phyloP scores from a whole-genome alignment of 1,284 basidiomycete genomes.

The Puccinia horiana region DNA sequence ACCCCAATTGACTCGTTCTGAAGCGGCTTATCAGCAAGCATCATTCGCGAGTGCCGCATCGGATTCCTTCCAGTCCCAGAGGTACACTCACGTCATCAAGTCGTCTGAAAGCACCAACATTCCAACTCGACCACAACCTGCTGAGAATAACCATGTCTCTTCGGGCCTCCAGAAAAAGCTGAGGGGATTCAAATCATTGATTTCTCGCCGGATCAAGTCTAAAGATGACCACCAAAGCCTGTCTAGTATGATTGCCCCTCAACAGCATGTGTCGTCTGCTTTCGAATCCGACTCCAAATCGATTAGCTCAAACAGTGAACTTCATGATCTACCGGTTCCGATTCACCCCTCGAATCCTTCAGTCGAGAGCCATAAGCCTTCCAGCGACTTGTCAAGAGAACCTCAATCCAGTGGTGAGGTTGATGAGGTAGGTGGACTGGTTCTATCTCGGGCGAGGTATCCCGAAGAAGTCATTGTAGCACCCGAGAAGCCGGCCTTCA shows the following conservation, averaged over 20 bases:
- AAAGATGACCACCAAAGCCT: not conserved
- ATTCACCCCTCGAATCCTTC: not conserved
- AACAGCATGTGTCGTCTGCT: not conserved
- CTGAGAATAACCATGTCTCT: not conserved
- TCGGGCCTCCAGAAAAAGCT: conserved; percentile 17
- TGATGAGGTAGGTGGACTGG: not conserved
- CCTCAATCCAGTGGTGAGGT: not conserved
- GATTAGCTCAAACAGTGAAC: not conserved
- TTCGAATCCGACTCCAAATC: not conserved
- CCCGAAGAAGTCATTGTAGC: not conserved
- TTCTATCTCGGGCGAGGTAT: not conserved
- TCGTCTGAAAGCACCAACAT: not conserved
- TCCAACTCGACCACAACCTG: conserved; percentile 14
- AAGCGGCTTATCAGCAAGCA: not conserved
- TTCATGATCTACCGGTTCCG: not conserved
- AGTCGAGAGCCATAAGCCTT: not conserved
- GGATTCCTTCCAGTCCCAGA: conserved; percentile 2
- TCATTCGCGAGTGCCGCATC: not conserved
- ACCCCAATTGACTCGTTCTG: not conserved
- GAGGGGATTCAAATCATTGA: conserved; percentile 12
- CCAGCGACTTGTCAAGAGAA: not conserved
- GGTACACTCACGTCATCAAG: not conserved
- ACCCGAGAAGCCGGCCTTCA: not conserved
- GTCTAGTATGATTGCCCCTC: not conserved
- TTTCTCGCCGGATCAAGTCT: conserved; percentile 1